Evolutionary conservation across 306 rosid species (phyloP), one percentile per base, ranked within the genome.

Genomic region (Mimosa bimucronata): DNA sequence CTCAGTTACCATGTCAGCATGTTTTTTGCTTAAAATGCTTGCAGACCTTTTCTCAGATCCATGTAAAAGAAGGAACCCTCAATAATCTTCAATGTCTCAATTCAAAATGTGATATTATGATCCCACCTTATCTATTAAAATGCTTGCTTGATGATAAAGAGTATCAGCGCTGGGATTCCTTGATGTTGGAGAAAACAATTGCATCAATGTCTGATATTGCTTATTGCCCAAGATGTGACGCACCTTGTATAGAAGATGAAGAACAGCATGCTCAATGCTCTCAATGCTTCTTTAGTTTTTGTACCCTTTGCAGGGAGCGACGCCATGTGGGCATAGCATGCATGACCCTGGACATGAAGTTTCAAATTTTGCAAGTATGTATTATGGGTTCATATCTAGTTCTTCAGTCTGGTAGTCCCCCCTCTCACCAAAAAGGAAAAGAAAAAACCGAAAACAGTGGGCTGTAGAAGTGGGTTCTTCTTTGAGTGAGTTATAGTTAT

Each of bases 171-270:
- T 92, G 98, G 98, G 98, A 94, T 77, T 86, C 97, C 66, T 77
- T 91, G 78, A 76, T 79, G 85, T 85, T 94, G 82, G 89, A 76
- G 82, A 94, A 85, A 83, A 83, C 97, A 44, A 92, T 94, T 12
- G 97, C 91, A 42, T 83, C 92, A 46, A 94, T 94, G 98, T 64
- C 94, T 52, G 98, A 94, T 86, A 71, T 94, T 77, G 88, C 76
- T 70, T 81, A 87, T 84, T 94, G 98, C 88, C 94, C 98, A 37
- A 88, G 97, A 78, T 94, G 97, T 82, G 91, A 92, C 87, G 91
- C 91, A 66, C 97, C 97, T 58, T 87, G 97, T 86, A 84, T 94
- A 79, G 94, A 87, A 88, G 97, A 94, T 55, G 95, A 88, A 74
- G 92, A 88, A 62, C 89, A 94, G 28, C 91, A 94, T 79, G 98